Evolutionary conservation across 305 asterid genomes (phyloP).

Genomic region (Fraxinus xanthoxyloides): DNA sequence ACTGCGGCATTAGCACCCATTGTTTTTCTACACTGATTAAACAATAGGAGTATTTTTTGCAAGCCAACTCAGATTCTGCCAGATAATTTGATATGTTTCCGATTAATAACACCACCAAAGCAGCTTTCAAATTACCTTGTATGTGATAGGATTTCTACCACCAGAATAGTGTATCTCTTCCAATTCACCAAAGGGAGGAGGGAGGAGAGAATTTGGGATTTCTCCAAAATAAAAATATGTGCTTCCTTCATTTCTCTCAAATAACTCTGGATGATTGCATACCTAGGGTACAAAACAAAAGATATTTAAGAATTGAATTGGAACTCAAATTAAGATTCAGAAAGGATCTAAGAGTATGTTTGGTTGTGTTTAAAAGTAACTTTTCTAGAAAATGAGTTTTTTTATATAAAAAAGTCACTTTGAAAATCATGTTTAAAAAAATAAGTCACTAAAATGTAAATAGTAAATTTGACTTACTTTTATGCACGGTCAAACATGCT

Average conservation of each 20-base stretch:
- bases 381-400: background rate
- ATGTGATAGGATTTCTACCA: slow-evolving; percentile 72
- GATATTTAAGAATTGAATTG: background rate
- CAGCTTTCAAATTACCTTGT: slow-evolving; percentile 54
- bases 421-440: background rate
- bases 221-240: slow-evolving; percentile 83
- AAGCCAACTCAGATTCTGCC: background rate
- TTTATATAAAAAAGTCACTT: background rate
- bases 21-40: background rate
- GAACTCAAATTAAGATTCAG: slow-evolving; percentile 3
- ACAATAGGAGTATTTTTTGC: background rate
- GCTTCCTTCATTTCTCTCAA: slow-evolving; percentile 99
- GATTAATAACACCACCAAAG: slow-evolving; percentile 10
- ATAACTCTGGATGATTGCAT: slow-evolving; percentile 97
- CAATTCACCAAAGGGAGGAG: slow-evolving; percentile 89
- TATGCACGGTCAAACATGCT: background rate
- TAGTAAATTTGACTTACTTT: background rate
- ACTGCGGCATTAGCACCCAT: slow-evolving; percentile 7
- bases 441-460: background rate
- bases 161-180: slow-evolving; percentile 82
- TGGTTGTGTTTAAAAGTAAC: background rate
- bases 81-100: background rate
- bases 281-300: slow-evolving; percentile 47
- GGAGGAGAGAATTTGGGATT: slow-evolving; percentile 70
- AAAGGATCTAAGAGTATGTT: background rate